phyloP scores from a whole-genome alignment of 177 flowering plant species.

The Vitis hybrid region DNA sequence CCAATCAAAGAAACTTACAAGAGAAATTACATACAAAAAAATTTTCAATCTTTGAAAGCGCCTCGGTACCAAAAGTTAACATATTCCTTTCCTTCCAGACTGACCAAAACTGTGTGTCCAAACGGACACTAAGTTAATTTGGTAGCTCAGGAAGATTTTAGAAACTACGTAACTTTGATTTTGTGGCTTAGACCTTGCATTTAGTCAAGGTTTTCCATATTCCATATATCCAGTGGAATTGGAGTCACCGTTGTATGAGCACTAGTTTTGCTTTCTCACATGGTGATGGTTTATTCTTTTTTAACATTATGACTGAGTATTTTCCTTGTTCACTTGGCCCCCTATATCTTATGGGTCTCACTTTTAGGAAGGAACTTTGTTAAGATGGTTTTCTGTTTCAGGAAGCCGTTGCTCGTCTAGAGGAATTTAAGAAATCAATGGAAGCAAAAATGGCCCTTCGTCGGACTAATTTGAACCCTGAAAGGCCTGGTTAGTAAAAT shows the following conservation, averaged over 20 bases:
- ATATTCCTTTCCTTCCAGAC: no score
- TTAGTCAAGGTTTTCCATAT: not conserved
- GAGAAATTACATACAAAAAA: no score
- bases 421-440: conserved; percentile 80
- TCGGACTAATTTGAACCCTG: conserved; percentile 82
- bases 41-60: no score
- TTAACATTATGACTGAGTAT: not conserved
- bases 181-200: not conserved
- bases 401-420: conserved; percentile 82
- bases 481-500: conserved; percentile 75
- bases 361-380: not conserved
- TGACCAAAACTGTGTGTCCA: no score
- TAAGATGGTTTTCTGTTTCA: conserved; percentile 22
- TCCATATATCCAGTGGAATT: not conserved
- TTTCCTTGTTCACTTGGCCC: not conserved
- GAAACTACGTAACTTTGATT: not conserved
- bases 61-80: no score
- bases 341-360: not conserved
- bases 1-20: no score
- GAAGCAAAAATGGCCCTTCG: conserved; percentile 87
- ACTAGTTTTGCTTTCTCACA: not conserved
- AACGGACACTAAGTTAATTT: not conserved
- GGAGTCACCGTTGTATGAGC: not conserved
- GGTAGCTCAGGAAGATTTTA: not conserved
- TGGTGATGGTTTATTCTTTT: not conserved